Percentiles rank a stretch among this genome's conserved stretches.
phyloP scores from a whole-genome alignment of 805 yeast genomes.

The Metschnikowia chrysomelidarum region DNA sequence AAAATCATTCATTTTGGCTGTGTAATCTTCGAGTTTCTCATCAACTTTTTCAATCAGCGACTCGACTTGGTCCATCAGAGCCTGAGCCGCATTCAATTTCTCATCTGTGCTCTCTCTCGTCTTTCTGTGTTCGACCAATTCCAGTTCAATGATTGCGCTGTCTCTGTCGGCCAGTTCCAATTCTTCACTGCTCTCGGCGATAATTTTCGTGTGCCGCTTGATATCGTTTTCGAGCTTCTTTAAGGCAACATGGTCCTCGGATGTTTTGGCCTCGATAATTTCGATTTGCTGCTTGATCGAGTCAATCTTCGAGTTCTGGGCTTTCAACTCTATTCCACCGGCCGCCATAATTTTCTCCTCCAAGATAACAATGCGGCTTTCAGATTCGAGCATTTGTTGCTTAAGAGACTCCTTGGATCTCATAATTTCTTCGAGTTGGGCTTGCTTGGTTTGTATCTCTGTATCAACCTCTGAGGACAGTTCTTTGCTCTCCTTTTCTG shows the following conservation, averaged over 20 bases:
- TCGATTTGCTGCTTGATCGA: conserved; percentile 67
- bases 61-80: conserved; percentile 37
- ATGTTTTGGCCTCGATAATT: conserved; percentile 52
- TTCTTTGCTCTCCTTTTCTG: conserved; percentile 33
- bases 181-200: conserved; percentile 49
- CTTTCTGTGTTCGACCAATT: conserved; percentile 23
- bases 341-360: conserved; percentile 82
- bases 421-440: conserved; percentile 20
- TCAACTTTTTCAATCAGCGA: conserved; percentile 37
- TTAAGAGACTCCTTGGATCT: conserved; percentile 36
- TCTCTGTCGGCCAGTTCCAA: conserved; percentile 26
- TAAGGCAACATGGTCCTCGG: conserved; percentile 53
- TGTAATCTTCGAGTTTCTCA: conserved; percentile 33
- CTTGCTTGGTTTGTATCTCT: conserved; percentile 37
- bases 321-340: conserved; percentile 82
- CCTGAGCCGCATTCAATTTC: conserved; percentile 28
- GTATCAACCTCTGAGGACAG: conserved; percentile 30
- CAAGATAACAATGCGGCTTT: conserved; percentile 52
- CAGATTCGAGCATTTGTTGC: conserved; percentile 54
- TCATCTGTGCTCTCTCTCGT: conserved; percentile 23
- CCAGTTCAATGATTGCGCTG: conserved; percentile 24
- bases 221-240: conserved; percentile 65
- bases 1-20: conserved; percentile 50
- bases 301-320: conserved; percentile 80
- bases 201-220: conserved; percentile 49